These are phyloP conservation scores for Fusarium succisae DNA, from an alignment of 2,329 filamentous ascomycete genomes.

Conservation along the genomic window DNA sequence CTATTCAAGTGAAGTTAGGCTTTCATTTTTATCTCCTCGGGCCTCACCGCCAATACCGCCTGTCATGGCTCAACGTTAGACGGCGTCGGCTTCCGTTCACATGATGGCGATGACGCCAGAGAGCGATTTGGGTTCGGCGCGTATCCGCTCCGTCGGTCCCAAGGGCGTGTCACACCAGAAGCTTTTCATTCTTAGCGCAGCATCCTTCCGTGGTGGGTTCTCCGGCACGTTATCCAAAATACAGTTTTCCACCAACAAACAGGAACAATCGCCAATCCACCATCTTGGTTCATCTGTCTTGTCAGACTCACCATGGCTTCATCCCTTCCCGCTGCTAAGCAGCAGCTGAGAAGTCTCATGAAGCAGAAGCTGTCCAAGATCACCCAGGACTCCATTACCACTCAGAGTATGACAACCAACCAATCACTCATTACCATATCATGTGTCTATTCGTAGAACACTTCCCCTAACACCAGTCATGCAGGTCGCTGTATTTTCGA, in stretches of 20 bases:
- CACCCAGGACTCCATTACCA: constrained; percentile 66
- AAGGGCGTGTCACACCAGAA: constrained; percentile 17
- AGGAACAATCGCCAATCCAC: constrained; percentile 13
- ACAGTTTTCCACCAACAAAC: constrained; percentile 17
- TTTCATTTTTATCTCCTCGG: not conserved
- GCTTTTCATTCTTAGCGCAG: constrained; percentile 24
- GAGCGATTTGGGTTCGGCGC: constrained; percentile 17
- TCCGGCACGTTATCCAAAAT: constrained; percentile 9
- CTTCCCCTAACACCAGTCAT: constrained; percentile 29
- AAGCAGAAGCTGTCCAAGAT: constrained; percentile 71
- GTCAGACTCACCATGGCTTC: constrained; percentile 57
- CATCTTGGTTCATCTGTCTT: constrained; percentile 5
- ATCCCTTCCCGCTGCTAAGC: constrained; percentile 73
- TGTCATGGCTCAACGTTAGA: not conserved
- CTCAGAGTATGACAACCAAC: constrained; percentile 71
- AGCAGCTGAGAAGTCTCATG: constrained; percentile 76
- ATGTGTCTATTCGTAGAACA: constrained; percentile 7
- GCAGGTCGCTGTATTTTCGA: constrained; percentile 73
- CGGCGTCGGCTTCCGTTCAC: constrained; percentile 6
- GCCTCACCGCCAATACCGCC: constrained; percentile 23
- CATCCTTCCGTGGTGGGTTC: constrained; percentile 3
- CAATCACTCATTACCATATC: not conserved
- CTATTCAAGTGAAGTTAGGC: not conserved
- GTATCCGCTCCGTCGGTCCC: constrained; percentile 26
- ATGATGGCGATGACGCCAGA: constrained; percentile 32